Base-by-base conservation (phyloP, 345 rosid genomes). In the Syzygium aromaticum region DNA sequence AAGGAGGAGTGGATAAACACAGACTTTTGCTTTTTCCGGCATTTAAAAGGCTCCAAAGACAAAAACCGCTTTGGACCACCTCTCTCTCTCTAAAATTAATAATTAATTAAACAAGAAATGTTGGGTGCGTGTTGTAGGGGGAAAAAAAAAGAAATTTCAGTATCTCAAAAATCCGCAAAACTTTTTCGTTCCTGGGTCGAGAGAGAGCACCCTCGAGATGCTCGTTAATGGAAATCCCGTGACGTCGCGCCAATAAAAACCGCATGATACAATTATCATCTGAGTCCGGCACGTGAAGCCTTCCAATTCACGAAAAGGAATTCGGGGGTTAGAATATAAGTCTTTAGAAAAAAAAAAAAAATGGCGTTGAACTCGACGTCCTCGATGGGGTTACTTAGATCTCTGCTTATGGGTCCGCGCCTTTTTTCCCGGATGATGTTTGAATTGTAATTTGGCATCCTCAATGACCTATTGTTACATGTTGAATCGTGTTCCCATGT, bases 181-280 rank as follows among this genome's bases (percentile, higher is more conserved):
- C 0, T 1, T 14, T 61, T 61, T 61, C 38, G 8, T 59, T 0
- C 27, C 0, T 1, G 30, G 27, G 46, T 6, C 46, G 46, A 1
- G 30, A 27, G 7, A n/a, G n/a, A 13, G 33, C 3, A 16, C 17
- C 17, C 73, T 61, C 9, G 19, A 6, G 17, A 13, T 38, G 2
- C 33, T n/a, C 12, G 19, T n/a, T n/a, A 14, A 61, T 3, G 19
- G 28, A 61, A 61, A 59, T 59, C 64, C 11, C 30, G 30, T 27
- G 64, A 59, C 64, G 2, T 25, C 27, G 27, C 64, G 25, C 64
- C 28, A 10, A 6, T 57, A 25, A 25, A 25, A 27, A 25, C 11
- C 15, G 2, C 0, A 25, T 25, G 3, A 6, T 40, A 40, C 43
- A 6, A 40, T 40, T 4, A 40, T 40, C 43, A 4, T 40, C 5